phyloP scores from a whole-genome alignment of 768 basidiomycete species.

The Hortiboletus flavorubellus region DNA sequence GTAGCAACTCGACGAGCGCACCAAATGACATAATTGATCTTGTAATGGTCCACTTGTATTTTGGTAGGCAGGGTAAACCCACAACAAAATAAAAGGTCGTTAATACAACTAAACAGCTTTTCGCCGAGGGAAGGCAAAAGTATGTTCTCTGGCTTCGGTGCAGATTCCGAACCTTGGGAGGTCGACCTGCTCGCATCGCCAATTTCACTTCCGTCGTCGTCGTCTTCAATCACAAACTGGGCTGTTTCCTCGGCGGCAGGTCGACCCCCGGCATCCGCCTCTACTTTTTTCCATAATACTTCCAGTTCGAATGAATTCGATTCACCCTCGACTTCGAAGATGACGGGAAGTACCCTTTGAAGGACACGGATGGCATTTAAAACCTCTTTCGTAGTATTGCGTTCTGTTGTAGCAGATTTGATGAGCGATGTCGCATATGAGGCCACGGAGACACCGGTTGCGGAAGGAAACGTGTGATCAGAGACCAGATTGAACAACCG shows the following conservation, averaged over 20 bases:
- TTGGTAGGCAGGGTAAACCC: constrained; percentile 86
- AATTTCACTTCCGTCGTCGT: constrained; percentile 44
- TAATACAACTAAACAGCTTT: constrained; percentile 69
- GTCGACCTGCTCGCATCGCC: constrained; percentile 31
- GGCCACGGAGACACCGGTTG: constrained; percentile 52
- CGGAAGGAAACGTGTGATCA: constrained; percentile 76
- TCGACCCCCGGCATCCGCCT: constrained; percentile 39
- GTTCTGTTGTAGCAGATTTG: constrained; percentile 50
- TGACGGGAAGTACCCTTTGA: constrained; percentile 83
- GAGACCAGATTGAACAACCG: constrained; percentile 73
- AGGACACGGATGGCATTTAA: constrained; percentile 92
- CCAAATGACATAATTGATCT: constrained; percentile 89
- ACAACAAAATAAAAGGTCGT: constrained; percentile 90
- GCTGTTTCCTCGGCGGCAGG: constrained; percentile 30
- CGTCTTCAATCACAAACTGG: constrained; percentile 91
- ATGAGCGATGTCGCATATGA: constrained; percentile 72
- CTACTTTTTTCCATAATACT: constrained; percentile 76
- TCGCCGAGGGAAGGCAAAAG: constrained; percentile 78
- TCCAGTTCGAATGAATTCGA: constrained; percentile 71
- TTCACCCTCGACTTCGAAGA: constrained; percentile 79
- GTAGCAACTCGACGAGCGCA: constrained; percentile 35
- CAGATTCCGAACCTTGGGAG: constrained; percentile 14
- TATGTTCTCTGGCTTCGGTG: constrained; percentile 39
- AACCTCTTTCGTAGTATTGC: constrained; percentile 79
- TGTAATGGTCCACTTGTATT: constrained; percentile 74